Base-by-base conservation (phyloP, 1,284 basidiomycete genomes). In the Kalmanozyma brasiliensis region DNA sequence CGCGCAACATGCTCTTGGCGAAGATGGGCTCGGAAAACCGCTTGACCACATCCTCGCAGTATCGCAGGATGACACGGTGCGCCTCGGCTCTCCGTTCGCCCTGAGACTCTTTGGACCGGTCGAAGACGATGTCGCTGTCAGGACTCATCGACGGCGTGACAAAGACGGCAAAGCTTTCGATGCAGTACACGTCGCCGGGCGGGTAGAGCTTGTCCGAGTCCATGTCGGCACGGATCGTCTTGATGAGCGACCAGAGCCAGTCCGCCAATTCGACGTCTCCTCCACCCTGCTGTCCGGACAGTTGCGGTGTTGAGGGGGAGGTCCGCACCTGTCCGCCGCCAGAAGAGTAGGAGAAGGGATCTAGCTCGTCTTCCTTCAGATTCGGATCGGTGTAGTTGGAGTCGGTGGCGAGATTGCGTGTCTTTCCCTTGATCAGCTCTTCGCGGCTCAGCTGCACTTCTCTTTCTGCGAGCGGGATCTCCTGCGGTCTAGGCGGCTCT, bases 21-120 rank as follows among this genome's bases (percentile, higher is more conserved):
- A 77, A 85, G 72, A 84, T 66, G 53, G 84, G 84, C 60, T 86
- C 85, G 19, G 83, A 79, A 72, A 86, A 86, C 4, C 85, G 64
- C 58, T 83, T 83, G 57, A 83, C 81, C 6, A 86, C 84, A 17
- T 84, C 83, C 41, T 85, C 83, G 55, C 84, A 84, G 40, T 82
- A 79, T 3, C 84, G 75, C 20, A 86, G 72, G 19, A 85, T 81
- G 22, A 85, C 84, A 16, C 85, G 68, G 33, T 84, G 78, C 3
- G 84, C 85, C 45, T 84, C 68, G 2, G 59, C 58, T 34, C 65
- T 49, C 16, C 17, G 41, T 37, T 56, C 47, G 8, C 8, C 45
- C 11, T 16, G 33, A 20, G 13, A 20, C 2, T 44, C 20, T 17
- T 36, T 22, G 26, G 26, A 29, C 1, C 66, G 37, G 20, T 52